Evolutionary conservation across 768 basidiomycete species (phyloP).

Genomic region (Boletus tylopilopsis): DNA sequence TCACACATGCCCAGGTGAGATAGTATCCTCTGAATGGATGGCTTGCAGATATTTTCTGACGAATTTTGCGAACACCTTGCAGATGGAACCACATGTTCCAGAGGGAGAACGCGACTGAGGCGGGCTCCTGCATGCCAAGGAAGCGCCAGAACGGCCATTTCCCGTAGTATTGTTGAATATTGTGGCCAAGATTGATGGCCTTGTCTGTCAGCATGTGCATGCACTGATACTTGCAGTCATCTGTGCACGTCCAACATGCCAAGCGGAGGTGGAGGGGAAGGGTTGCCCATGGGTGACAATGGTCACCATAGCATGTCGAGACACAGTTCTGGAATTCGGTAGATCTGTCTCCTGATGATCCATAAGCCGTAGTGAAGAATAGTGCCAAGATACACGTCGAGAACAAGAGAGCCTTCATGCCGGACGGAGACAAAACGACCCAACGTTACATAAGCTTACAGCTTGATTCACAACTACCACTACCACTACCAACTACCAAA

Average conservation of each 20-base stretch:
- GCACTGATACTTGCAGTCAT: slow-evolving; percentile 88
- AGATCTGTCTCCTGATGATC: slow-evolving; percentile 35
- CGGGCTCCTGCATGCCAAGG: slow-evolving; percentile 90
- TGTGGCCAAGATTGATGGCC: slow-evolving; percentile 39
- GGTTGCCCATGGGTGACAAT: slow-evolving; percentile 31
- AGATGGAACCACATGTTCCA: slow-evolving; percentile 77
- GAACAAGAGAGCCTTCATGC: slow-evolving; percentile 15
- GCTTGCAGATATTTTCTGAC: slow-evolving; percentile 40
- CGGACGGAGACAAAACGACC: neutral
- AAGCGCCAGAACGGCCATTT: slow-evolving; percentile 97
- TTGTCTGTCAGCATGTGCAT: slow-evolving; percentile 73
- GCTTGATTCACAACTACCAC: neutral
- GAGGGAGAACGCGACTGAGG: slow-evolving; percentile 87
- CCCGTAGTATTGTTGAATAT: slow-evolving; percentile 80
- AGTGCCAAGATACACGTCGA: slow-evolving; percentile 13
- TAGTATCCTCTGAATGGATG: slow-evolving; percentile 76
- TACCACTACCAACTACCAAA: neutral
- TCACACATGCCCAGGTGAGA: slow-evolving; percentile 59
- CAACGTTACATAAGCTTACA: slow-evolving; percentile 18
- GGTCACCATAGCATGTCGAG: slow-evolving; percentile 29
- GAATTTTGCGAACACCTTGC: slow-evolving; percentile 51
- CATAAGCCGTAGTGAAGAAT: slow-evolving; percentile 4
- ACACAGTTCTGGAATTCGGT: slow-evolving; percentile 36
- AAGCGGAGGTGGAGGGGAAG: slow-evolving; percentile 56
- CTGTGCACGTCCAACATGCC: slow-evolving; percentile 83